phyloP scores from a whole-genome alignment of 495 filamentous ascomycete genomes.

The Pyronema omphalodes region DNA sequence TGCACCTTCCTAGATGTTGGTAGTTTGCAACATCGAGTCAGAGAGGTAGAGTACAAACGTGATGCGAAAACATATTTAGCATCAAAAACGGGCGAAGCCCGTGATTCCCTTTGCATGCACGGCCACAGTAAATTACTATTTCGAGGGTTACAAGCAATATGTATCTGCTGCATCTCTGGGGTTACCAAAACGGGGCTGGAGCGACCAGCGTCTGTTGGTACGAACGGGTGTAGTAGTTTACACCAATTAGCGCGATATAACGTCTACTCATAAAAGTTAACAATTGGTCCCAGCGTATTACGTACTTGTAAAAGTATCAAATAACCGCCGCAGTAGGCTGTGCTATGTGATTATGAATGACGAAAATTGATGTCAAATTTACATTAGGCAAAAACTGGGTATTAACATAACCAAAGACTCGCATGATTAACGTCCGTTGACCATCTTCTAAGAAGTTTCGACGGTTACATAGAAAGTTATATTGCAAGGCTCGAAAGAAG shows the following conservation, averaged over 20 bases:
- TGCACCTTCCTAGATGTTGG: too few species aligned
- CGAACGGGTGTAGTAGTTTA: neutral
- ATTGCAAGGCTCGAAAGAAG: conserved; percentile 1
- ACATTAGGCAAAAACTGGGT: neutral
- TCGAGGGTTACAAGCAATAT: neutral
- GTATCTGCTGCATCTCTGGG: neutral
- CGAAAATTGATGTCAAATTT: neutral
- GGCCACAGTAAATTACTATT: conserved; percentile 1
- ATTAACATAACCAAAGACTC: neutral
- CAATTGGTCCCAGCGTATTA: neutral
- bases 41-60: too few species aligned
- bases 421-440: too few species aligned
- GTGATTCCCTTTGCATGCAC: neutral
- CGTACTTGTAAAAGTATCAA: neutral
- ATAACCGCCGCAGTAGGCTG: conserved; percentile 1
- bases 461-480: neutral
- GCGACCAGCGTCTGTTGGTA: neutral
- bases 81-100: neutral
- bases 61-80: neutral
- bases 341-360: neutral
- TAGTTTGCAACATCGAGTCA: too few species aligned
- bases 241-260: neutral
- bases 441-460: neutral
- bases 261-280: neutral
- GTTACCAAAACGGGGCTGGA: neutral